Percentiles rank a stretch among this genome's conserved stretches.
Evolutionary conservation across 768 basidiomycete genomes (phyloP).

Genomic region (Lactifluus piperatus): DNA sequence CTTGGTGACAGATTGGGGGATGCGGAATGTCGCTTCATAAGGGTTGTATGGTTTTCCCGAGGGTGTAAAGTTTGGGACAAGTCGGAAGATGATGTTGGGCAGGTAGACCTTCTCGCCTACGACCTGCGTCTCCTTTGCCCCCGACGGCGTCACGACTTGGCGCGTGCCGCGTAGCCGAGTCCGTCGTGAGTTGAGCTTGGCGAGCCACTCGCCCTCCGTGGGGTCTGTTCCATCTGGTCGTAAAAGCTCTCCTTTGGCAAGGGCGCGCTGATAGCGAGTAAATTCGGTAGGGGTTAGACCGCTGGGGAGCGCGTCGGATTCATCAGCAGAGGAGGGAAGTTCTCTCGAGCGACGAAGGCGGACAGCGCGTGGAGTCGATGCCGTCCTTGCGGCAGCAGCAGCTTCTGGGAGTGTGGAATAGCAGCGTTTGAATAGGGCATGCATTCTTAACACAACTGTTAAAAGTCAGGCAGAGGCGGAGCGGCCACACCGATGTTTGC

Average conservation of each 20-base stretch:
- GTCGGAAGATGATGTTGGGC: slow-evolving; percentile 75
- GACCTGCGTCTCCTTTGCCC: slow-evolving; percentile 41
- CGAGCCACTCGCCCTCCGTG: slow-evolving; percentile 52
- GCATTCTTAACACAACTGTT: slow-evolving; percentile 24
- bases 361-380: slow-evolving; percentile 67
- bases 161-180: slow-evolving; percentile 61
- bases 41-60: slow-evolving; percentile 81
- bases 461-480: not conserved
- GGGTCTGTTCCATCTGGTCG: slow-evolving; percentile 27
- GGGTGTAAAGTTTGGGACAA: slow-evolving; percentile 78
- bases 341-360: slow-evolving; percentile 54
- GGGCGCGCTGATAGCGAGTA: slow-evolving; percentile 49
- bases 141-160: slow-evolving; percentile 29
- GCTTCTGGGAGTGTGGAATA: slow-evolving; percentile 35
- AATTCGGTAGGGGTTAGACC: slow-evolving; percentile 62
- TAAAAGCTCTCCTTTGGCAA: slow-evolving; percentile 42
- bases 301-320: slow-evolving; percentile 41
- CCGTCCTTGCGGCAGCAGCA: slow-evolving; percentile 45
- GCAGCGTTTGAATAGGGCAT: slow-evolving; percentile 32
- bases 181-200: slow-evolving; percentile 45
- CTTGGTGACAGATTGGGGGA: slow-evolving; percentile 86
- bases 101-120: slow-evolving; percentile 82
- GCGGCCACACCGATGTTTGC: not conserved
- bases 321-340: slow-evolving; percentile 28
- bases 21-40: slow-evolving; percentile 88